These are phyloP conservation scores for Fusarium sp. DNA, from an alignment of 2,329 filamentous ascomycete species.

Conservation along the genomic window DNA sequence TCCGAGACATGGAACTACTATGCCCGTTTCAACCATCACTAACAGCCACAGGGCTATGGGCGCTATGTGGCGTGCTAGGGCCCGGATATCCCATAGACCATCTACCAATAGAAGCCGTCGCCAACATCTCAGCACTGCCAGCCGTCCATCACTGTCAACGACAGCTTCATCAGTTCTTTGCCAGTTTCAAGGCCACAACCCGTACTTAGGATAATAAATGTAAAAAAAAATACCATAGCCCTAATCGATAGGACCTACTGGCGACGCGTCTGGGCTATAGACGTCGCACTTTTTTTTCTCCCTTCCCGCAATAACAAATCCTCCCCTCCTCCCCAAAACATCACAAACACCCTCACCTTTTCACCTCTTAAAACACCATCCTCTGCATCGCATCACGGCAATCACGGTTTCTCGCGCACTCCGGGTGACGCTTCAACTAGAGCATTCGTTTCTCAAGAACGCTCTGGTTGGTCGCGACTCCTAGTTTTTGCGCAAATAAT, in stretches of 20 bases:
- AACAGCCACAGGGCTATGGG: background rate
- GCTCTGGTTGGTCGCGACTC: background rate
- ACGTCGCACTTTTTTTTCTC: background rate
- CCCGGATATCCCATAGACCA: background rate
- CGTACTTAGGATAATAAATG: background rate
- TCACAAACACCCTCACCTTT: background rate
- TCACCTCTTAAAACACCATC: background rate
- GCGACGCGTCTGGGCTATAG: background rate
- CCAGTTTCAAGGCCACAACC: constrained; percentile 14
- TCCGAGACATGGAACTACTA: background rate
- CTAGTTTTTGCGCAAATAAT: background rate
- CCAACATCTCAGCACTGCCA: background rate
- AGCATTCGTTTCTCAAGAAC: background rate
- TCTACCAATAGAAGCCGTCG: background rate
- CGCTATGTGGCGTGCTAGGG: background rate
- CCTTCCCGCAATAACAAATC: background rate
- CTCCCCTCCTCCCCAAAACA: background rate
- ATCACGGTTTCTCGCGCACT: constrained; percentile 10
- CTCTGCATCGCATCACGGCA: constrained; percentile 10
- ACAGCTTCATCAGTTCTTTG: background rate
- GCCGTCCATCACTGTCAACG: constrained; percentile 23
- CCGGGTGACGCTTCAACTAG: constrained; percentile 4
- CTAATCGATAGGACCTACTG: background rate
- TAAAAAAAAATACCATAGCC: background rate
- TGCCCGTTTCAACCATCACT: background rate